Evolutionary conservation across 1,284 basidiomycete genomes (phyloP).

Genomic region (Bjerkandera adusta): DNA sequence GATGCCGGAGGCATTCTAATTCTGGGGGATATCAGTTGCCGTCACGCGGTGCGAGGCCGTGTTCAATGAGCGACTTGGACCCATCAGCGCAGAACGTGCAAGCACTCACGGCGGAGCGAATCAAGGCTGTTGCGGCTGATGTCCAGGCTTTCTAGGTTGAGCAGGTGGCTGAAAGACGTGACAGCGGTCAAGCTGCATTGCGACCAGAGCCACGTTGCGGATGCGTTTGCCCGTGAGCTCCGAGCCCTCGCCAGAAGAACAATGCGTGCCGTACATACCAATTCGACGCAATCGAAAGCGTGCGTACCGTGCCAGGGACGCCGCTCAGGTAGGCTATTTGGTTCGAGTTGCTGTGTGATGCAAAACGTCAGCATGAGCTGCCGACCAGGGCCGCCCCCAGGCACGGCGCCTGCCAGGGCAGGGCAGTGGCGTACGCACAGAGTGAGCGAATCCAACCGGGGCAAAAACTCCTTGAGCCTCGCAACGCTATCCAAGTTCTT

Average conservation of each 20-base stretch:
- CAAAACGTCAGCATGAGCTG: slow-evolving; percentile 18
- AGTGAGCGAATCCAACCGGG: slow-evolving; percentile 76
- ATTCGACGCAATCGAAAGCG: slow-evolving; percentile 80
- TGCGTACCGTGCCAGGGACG: slow-evolving; percentile 74
- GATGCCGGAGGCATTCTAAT: slow-evolving; percentile 78
- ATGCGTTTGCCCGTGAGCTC: background rate
- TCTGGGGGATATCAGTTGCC: slow-evolving; percentile 50
- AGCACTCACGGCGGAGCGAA: slow-evolving; percentile 75
- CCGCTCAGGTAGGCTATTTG: slow-evolving; percentile 86
- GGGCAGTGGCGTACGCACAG: slow-evolving; percentile 54
- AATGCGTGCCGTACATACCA: slow-evolving; percentile 55
- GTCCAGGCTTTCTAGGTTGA: slow-evolving; percentile 86
- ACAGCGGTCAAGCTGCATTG: slow-evolving; percentile 71
- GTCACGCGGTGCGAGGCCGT: slow-evolving; percentile 7
- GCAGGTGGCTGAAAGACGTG: slow-evolving; percentile 87
- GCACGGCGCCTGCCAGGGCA: slow-evolving; percentile 6
- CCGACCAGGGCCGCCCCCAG: too few relatives aligned
- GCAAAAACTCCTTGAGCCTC: slow-evolving; percentile 91
- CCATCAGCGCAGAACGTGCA: slow-evolving; percentile 4
- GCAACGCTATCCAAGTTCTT: slow-evolving; percentile 88
- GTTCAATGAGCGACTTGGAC: slow-evolving; percentile 11
- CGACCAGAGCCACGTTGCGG: background rate
- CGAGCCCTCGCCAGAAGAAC: too few relatives aligned
- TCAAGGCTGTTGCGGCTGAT: slow-evolving; percentile 91
- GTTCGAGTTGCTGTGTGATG: slow-evolving; percentile 71